These are phyloP conservation scores for Puccinia horiana DNA, from an alignment of 1,284 basidiomycete species.

Conservation along the genomic window DNA sequence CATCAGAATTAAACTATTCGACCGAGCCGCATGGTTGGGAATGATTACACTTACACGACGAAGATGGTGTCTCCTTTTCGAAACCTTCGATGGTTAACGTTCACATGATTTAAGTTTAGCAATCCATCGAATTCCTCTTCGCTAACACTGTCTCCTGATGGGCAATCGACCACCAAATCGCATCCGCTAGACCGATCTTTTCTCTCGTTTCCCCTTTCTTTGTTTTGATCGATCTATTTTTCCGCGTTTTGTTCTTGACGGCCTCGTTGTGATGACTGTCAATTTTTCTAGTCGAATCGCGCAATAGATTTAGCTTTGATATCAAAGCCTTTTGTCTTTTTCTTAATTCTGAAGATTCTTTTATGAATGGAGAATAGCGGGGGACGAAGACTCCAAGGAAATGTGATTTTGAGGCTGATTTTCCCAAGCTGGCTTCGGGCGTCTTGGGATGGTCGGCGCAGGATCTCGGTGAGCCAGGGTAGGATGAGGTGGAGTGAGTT, in stretches of 20 bases:
- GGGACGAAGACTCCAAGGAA: constrained; percentile 1
- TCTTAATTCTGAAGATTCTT: not conserved
- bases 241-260: not conserved
- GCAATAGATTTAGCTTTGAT: not conserved
- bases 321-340: not conserved
- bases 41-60: not conserved
- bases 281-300: not conserved
- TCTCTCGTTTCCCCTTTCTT: not conserved
- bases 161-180: not conserved
- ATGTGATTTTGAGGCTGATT: not conserved
- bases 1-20: not conserved
- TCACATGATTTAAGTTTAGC: not conserved
- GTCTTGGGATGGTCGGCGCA: not conserved
- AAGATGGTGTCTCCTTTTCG: not conserved
- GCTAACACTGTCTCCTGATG: not conserved
- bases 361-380: not conserved
- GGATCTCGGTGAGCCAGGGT: not conserved
- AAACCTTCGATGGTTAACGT: not conserved
- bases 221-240: not conserved
- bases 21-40: no score
- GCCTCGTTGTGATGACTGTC: not conserved
- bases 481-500: not conserved
- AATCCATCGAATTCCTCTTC: not conserved
- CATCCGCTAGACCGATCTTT: not conserved
- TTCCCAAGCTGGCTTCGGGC: not conserved